phyloP scores from a whole-genome alignment of 768 basidiomycete species.

The Saitozyma sp. region DNA sequence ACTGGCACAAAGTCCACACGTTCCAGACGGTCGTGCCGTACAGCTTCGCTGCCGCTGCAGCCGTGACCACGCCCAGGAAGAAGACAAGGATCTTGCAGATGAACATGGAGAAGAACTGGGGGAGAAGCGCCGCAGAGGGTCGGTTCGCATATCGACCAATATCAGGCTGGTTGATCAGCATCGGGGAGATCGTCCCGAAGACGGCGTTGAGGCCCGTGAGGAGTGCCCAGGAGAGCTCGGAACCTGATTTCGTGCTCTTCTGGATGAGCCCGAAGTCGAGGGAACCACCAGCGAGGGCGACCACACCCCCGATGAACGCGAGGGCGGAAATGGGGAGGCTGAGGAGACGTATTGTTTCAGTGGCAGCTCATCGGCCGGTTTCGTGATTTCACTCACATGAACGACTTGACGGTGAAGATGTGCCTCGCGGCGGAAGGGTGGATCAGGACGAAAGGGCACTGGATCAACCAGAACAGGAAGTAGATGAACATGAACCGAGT shows the following conservation, averaged over 20 bases:
- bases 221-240: background rate
- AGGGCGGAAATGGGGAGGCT: constrained; percentile 6
- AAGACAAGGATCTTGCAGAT: constrained; percentile 6
- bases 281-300: constrained; percentile 14
- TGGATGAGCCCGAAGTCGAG: constrained; percentile 1
- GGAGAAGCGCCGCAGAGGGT: constrained; percentile 8
- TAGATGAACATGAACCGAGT: constrained; percentile 44
- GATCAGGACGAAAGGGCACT: constrained; percentile 10
- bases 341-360: background rate
- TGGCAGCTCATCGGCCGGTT: no score
- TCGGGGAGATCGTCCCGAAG: constrained; percentile 9
- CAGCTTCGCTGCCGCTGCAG: constrained; percentile 9
- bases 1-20: constrained; percentile 5
- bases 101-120: constrained; percentile 4
- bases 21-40: constrained; percentile 8
- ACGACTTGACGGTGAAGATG: constrained; percentile 13
- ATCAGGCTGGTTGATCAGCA: constrained; percentile 20
- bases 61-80: constrained; percentile 6
- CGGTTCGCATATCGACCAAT: constrained; percentile 8
- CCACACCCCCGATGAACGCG: constrained; percentile 13
- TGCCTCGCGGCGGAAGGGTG: constrained; percentile 8
- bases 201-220: constrained; percentile 6
- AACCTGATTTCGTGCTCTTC: background rate
- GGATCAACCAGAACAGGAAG: constrained; percentile 10
- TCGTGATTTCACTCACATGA: background rate